Base-by-base conservation (phyloP, 179 eudicot species). In the Patellifolia procumbens region DNA sequence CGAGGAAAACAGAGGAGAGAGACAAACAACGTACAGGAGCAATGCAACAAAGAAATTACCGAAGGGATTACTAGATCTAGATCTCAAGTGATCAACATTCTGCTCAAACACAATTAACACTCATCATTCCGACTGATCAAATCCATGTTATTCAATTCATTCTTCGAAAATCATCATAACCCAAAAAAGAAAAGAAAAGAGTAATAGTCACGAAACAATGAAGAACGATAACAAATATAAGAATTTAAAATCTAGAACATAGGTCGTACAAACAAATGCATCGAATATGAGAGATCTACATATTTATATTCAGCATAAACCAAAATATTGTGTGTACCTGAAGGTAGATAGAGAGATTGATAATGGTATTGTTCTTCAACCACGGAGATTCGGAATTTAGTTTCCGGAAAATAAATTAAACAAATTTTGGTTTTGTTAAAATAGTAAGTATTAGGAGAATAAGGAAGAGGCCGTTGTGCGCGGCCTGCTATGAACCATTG, bases 391-490 rank as follows among this genome's bases (percentile, higher is more conserved):
- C 28, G 2, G 12, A n/a, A 1, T 37, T 64, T 37, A 0, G 2
- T n/a, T 3, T 52, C 17, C 32, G 20, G 32, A 59, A 56, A 5
- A 42, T 15, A 68, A 28, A 52, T 3, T 19, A 31, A 20, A 49
- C 19, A 17, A 52, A 9, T 45, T 45, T 45, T 1, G 7, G 7
- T 43, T 43, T 9, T 5, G 24, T 60, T 28, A 35, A 16, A 29
- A 16, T 13, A 29, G 42, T 6, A 31, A 20, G 9, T 58, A 24
- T 58, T 58, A 24, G 26, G 11, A 15, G 8, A 24, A 29, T 10
- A 8, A 42, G 72, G 48, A 67, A 34, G 29, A 43, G 75, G 75
- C 75, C 82, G 82, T 51, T 49, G 67, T 49, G 72, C 22, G 75
- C 75, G 79, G 75, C 82, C 81, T 31, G 29, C 37, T 5, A 26